Evolutionary conservation across 2,329 filamentous ascomycete species (phyloP).

Genomic region (Mollisia scopiformis): DNA sequence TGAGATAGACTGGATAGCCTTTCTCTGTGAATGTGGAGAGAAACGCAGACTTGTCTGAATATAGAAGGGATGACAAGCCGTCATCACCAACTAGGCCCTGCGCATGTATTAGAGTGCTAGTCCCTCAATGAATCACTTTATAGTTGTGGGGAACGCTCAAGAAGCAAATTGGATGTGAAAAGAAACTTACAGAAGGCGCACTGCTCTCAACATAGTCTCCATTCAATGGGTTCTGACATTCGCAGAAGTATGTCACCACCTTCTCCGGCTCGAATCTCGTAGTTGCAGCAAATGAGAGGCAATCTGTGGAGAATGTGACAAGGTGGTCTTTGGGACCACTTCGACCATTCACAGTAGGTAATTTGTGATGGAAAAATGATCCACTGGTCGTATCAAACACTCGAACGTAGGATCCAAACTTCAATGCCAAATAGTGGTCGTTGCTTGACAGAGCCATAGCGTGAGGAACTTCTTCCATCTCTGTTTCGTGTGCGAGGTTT

Average conservation of each 20-base stretch:
- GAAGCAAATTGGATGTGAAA: not conserved
- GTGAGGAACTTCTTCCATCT: conserved; percentile 13
- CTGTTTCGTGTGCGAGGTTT: conserved; percentile 8
- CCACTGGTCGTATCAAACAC: conserved; percentile 9
- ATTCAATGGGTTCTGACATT: conserved; percentile 8
- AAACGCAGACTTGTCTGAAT: conserved; percentile 11
- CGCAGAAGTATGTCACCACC: conserved; percentile 16
- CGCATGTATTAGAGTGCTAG: not conserved
- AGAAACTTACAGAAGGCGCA: conserved; percentile 15
- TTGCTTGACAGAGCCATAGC: conserved; percentile 13
- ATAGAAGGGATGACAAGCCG: conserved; percentile 13
- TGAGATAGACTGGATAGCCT: conserved; percentile 13
- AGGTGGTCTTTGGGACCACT: conserved; percentile 14
- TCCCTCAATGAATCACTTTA: not conserved
- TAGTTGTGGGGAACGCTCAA: not conserved
- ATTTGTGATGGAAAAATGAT: conserved; percentile 6
- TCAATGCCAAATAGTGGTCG: conserved; percentile 17
- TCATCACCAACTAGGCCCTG: conserved; percentile 15
- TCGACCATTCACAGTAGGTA: conserved; percentile 7
- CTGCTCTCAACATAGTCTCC: conserved; percentile 11
- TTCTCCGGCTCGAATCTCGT: conserved; percentile 18
- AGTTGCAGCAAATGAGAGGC: conserved; percentile 8
- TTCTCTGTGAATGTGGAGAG: conserved; percentile 16
- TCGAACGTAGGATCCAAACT: conserved; percentile 15
- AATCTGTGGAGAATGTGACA: conserved; percentile 16